Evolutionary conservation across 352 stramenopile species (phyloP).

Genomic region (Heterotrichella gracilis): DNA sequence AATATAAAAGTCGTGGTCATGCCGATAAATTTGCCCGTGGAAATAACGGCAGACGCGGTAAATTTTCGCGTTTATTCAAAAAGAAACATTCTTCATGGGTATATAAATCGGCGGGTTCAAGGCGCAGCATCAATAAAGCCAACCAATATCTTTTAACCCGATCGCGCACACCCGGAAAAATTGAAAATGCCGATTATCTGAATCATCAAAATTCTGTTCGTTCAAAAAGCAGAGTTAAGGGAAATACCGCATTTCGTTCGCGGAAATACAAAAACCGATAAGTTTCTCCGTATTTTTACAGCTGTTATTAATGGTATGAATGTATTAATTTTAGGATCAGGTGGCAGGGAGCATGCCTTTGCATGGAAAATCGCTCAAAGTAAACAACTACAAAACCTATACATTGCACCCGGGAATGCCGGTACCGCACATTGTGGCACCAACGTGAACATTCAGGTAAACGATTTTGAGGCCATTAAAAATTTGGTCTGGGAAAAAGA

Average conservation of each 20-base stretch:
- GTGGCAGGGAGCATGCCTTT: conserved; percentile 65
- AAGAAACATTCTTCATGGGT: neutral
- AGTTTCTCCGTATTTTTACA: too few species aligned
- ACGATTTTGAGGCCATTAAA: conserved; percentile 26
- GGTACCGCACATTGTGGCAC: conserved; percentile 25
- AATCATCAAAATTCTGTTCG: neutral
- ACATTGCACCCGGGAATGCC: conserved; percentile 51
- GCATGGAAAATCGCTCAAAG: conserved; percentile 52
- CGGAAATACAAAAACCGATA: too few species aligned
- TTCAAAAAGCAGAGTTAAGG: neutral
- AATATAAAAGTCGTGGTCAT: neutral
- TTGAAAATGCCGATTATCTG: neutral
- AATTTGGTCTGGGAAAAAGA: conserved; percentile 28
- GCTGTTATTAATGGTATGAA: neutral
- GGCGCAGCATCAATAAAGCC: neutral
- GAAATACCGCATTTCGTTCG: neutral
- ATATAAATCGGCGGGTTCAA: neutral
- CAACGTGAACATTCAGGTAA: conserved; percentile 14
- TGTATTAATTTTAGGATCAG: conserved; percentile 55
- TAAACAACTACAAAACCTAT: conserved; percentile 24
- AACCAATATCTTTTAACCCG: neutral
- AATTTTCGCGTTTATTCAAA: neutral
- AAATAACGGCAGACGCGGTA: neutral
- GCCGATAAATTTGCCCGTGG: neutral
- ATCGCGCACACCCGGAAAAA: neutral